Conservation (phyloP, 177 flowering plant genomes). For the Vitis hybrid region DNA sequence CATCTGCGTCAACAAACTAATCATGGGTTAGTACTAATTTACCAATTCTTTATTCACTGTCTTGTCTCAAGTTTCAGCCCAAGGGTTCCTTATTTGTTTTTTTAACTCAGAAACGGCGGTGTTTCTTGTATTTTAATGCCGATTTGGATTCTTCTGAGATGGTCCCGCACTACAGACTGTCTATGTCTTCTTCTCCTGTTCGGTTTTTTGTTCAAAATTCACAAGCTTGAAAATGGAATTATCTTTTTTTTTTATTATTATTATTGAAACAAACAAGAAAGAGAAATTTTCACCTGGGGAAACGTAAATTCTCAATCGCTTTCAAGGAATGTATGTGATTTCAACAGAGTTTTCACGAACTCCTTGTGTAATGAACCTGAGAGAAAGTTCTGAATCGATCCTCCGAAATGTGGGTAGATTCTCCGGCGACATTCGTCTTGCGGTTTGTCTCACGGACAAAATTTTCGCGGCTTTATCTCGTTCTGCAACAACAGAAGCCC, state of each 20-base stretch:
- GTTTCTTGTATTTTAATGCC: constrained; percentile 1
- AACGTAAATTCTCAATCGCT: constrained; percentile 8
- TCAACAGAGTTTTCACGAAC: constrained; percentile 12
- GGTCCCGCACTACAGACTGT: constrained; percentile 40
- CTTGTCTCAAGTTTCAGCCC: constrained; percentile 8
- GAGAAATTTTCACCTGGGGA: constrained; percentile 9
- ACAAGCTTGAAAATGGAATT: too few species aligned
- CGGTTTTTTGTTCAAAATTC: too few species aligned
- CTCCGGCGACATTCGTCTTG: not conserved
- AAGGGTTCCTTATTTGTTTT: constrained; percentile 1
- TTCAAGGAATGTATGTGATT: constrained; percentile 21
- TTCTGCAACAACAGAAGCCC: too few species aligned
- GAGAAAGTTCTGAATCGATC: not conserved
- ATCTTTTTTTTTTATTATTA: too few species aligned
- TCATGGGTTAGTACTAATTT: constrained; percentile 17
- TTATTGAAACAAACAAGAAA: not conserved
- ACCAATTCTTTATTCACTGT: constrained; percentile 5
- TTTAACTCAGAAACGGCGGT: constrained; percentile 5
- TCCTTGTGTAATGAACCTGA: constrained; percentile 10
- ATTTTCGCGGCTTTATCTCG: too few species aligned
- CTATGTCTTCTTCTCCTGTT: constrained; percentile 18
- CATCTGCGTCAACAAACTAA: constrained; percentile 29
- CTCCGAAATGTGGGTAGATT: constrained; percentile 4
- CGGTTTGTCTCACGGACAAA: too few species aligned
- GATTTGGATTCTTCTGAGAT: constrained; percentile 14